These are phyloP conservation scores for Udeniomyces megalosporus DNA, from an alignment of 768 basidiomycete species.

Conservation along the genomic window DNA sequence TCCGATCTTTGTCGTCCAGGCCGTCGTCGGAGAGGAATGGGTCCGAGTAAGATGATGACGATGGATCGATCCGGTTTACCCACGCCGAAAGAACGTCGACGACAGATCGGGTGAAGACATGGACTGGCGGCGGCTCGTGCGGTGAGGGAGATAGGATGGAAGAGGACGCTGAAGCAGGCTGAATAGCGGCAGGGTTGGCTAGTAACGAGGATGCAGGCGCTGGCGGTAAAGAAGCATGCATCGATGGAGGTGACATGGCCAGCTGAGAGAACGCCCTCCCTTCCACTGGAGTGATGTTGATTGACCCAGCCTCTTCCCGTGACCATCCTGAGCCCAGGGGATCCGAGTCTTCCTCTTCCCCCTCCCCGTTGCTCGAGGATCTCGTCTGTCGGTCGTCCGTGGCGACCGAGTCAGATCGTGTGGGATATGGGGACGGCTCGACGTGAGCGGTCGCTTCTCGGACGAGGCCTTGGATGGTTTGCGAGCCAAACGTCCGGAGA, in stretches of 20 bases:
- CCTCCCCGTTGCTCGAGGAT: too few species aligned
- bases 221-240: too few species aligned
- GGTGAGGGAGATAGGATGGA: background rate
- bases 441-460: background rate
- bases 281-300: too few species aligned
- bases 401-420: background rate
- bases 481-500: background rate
- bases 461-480: background rate
- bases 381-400: too few species aligned
- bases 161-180: background rate
- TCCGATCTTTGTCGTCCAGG: background rate
- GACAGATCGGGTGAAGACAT: background rate
- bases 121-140: background rate
- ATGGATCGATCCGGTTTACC: background rate
- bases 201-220: too few species aligned
- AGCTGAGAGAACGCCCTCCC: too few species aligned
- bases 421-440: background rate
- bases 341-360: too few species aligned
- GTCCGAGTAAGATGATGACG: too few species aligned
- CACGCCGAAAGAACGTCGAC: background rate
- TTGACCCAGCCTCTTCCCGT: too few species aligned
- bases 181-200: background rate
- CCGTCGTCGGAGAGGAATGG: too few species aligned
- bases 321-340: too few species aligned
- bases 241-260: too few species aligned